A percentile compares a stretch with the other conserved stretches of the same genome.
Conservation (phyloP, 164 flowering plant genomes). For the Vitis amurensis region DNA sequence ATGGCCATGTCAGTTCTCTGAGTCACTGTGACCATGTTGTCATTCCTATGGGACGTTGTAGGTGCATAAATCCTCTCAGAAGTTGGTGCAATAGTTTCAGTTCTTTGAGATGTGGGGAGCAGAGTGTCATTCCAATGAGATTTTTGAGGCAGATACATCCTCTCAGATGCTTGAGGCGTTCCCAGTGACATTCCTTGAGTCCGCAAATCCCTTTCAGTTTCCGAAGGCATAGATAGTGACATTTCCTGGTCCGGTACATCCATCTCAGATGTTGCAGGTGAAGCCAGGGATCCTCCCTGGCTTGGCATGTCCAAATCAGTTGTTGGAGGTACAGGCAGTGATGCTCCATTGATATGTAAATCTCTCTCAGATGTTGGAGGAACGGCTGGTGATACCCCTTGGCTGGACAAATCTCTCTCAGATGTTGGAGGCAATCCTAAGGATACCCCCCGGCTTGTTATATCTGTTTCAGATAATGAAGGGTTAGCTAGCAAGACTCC, state of each 20-base stretch:
- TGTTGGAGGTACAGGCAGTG: background rate
- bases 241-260: conserved; percentile 8
- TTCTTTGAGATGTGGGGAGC: conserved; percentile 5
- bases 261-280: conserved; percentile 6
- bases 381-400: conserved; percentile 16
- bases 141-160: conserved; percentile 10
- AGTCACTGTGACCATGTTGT: background rate
- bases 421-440: conserved; percentile 17
- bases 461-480: conserved; percentile 17
- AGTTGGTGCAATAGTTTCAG: conserved; percentile 4
- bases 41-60: conserved; percentile 11
- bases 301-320: conserved; percentile 11
- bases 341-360: conserved; percentile 3
- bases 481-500: conserved; percentile 9
- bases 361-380: conserved; percentile 15
- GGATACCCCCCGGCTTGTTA: conserved; percentile 10
- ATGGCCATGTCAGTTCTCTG: conserved; percentile 14
- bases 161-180: conserved; percentile 1
- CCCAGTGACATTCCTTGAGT: background rate
- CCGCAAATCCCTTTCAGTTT: conserved; percentile 9
- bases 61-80: conserved; percentile 15
- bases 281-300: background rate
- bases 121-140: conserved; percentile 18
- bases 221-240: conserved; percentile 1
- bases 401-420: conserved; percentile 20